Percentiles rank a stretch among this genome's conserved stretches.
These are phyloP conservation scores for Pisolithus microcarpus DNA, from an alignment of 768 basidiomycete species.

Conservation along the genomic window DNA sequence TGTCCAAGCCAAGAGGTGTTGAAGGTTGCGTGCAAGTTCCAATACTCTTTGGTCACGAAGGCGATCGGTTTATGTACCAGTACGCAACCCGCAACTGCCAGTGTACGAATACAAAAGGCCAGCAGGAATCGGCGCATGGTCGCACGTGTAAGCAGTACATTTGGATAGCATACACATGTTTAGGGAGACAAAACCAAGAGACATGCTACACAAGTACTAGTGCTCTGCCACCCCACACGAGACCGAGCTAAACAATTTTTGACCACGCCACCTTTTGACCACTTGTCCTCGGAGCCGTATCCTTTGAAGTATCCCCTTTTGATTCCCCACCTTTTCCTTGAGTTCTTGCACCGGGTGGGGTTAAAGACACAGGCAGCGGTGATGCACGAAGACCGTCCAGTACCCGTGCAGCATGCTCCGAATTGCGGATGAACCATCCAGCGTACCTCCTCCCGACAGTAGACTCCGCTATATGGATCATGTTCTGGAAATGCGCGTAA, in stretches of 20 bases:
- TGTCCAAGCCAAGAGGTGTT: too few relatives aligned
- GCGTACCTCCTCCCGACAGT: slow-evolving; percentile 91
- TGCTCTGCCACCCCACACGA: background rate
- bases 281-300: slow-evolving; percentile 30
- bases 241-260: slow-evolving; percentile 20
- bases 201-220: background rate
- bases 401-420: slow-evolving; percentile 85
- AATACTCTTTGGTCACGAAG: too few relatives aligned
- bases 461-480: slow-evolving; percentile 94
- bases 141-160: too few relatives aligned
- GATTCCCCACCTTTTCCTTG: slow-evolving; percentile 14
- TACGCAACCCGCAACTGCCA: too few relatives aligned
- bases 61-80: too few relatives aligned
- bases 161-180: too few relatives aligned
- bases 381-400: slow-evolving; percentile 64
- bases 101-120: too few relatives aligned
- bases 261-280: slow-evolving; percentile 53
- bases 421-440: slow-evolving; percentile 96
- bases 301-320: slow-evolving; percentile 19
- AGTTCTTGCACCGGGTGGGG: background rate
- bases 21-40: too few relatives aligned
- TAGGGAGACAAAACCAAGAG: background rate
- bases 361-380: slow-evolving; percentile 38
- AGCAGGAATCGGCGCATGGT: too few relatives aligned
- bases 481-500: slow-evolving; percentile 50